Percentiles rank a stretch among this genome's conserved stretches.
Conservation (phyloP, 495 filamentous ascomycete genomes). For the Daldinia caldariorum region DNA sequence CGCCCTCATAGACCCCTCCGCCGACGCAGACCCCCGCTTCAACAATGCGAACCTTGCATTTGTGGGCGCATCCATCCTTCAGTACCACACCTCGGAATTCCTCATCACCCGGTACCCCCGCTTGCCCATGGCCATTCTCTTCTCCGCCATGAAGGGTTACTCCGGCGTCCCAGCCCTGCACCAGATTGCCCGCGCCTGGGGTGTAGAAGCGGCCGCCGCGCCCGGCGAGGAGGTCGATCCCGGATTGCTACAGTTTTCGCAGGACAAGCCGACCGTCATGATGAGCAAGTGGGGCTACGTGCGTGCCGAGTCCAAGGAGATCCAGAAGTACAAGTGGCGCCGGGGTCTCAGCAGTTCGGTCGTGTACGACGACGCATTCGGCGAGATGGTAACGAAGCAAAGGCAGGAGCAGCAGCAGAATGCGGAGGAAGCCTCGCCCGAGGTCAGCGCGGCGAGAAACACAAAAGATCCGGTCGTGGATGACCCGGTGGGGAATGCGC, state of each 20-base stretch:
- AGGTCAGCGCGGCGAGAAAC: slow-evolving; percentile 43
- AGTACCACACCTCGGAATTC: slow-evolving; percentile 87
- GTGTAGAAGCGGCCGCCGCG: slow-evolving; percentile 81
- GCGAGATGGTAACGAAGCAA: slow-evolving; percentile 60
- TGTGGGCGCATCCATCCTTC: slow-evolving; percentile 82
- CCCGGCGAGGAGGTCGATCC: slow-evolving; percentile 93
- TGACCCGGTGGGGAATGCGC: slow-evolving; percentile 47
- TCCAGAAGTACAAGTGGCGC: slow-evolving; percentile 67
- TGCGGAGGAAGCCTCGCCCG: slow-evolving; percentile 20
- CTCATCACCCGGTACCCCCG: slow-evolving; percentile 88
- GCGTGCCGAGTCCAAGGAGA: slow-evolving; percentile 50
- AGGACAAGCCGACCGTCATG: slow-evolving; percentile 66
- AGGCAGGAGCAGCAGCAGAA: slow-evolving; percentile 15
- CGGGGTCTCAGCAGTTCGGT: slow-evolving; percentile 75
- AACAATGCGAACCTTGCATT: slow-evolving; percentile 85
- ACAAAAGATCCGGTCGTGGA: slow-evolving; percentile 31
- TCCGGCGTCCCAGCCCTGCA: slow-evolving; percentile 75
- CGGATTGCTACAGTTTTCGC: slow-evolving; percentile 84
- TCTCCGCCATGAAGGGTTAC: slow-evolving; percentile 84
- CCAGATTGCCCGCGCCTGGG: slow-evolving; percentile 82
- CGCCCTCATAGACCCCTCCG: slow-evolving; percentile 82
- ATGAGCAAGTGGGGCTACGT: slow-evolving; percentile 54
- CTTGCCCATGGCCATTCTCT: slow-evolving; percentile 82
- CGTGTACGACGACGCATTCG: slow-evolving; percentile 83
- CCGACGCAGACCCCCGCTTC: slow-evolving; percentile 76